phyloP scores from a whole-genome alignment of 2,329 filamentous ascomycete genomes.

The Stemphylium lycopersici region DNA sequence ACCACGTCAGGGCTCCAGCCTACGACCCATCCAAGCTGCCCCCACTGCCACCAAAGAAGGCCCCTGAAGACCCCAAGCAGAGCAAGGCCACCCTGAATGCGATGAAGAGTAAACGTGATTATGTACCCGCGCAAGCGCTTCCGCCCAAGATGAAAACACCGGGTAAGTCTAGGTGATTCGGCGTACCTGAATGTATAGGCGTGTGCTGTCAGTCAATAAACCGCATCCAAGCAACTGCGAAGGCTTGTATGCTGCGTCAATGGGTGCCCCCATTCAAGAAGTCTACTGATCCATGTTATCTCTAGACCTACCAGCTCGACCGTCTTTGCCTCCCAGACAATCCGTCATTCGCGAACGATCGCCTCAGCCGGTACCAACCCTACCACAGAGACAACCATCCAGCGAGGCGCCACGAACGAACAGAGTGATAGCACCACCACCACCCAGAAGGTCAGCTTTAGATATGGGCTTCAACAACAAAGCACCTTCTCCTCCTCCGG shows the following conservation, averaged over 20 bases:
- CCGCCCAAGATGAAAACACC: slow-evolving; percentile 39
- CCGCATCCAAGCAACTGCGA: background rate
- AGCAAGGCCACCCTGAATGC: slow-evolving; percentile 46
- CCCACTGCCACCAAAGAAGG: slow-evolving; percentile 58
- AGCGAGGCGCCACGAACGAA: slow-evolving; percentile 15
- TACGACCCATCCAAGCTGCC: slow-evolving; percentile 63
- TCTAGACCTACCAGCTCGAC: slow-evolving; percentile 25
- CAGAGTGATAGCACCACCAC: slow-evolving; percentile 38
- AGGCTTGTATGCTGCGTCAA: background rate
- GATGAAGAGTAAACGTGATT: slow-evolving; percentile 44
- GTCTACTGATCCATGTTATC: background rate
- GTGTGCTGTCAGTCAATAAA: background rate
- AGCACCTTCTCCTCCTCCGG: slow-evolving; percentile 37
- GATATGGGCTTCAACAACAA: slow-evolving; percentile 56
- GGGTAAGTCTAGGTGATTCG: slow-evolving; percentile 14
- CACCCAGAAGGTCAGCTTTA: slow-evolving; percentile 54
- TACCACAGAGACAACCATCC: slow-evolving; percentile 21
- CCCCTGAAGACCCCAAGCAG: slow-evolving; percentile 50
- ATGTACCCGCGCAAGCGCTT: slow-evolving; percentile 30
- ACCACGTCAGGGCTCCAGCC: slow-evolving; percentile 59
- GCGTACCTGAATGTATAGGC: background rate
- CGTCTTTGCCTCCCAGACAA: slow-evolving; percentile 29
- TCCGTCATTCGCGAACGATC: slow-evolving; percentile 15
- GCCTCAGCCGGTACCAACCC: slow-evolving; percentile 19
- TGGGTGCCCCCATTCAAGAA: background rate